Evolutionary conservation across 1,284 basidiomycete species (phyloP).

Genomic region (Coniferiporia weirii): DNA sequence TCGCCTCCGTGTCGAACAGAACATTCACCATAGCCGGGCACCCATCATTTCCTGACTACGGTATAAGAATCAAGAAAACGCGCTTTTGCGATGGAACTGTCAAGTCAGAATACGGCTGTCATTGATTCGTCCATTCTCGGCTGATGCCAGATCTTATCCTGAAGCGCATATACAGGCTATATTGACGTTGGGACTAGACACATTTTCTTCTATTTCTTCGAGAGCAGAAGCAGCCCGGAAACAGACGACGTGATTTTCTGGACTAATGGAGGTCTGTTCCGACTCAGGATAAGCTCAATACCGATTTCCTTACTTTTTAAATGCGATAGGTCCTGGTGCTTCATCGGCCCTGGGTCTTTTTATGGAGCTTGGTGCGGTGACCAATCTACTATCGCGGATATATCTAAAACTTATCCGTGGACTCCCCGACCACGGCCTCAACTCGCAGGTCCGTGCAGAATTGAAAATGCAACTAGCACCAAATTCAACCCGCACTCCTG

Average conservation of each 20-base stretch:
- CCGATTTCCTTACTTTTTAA: background rate
- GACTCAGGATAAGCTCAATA: background rate
- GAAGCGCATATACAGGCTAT: constrained; percentile 55
- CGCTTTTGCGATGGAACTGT: background rate
- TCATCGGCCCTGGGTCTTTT: constrained; percentile 60
- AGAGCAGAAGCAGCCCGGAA: constrained; percentile 62
- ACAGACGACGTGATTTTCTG: constrained; percentile 67
- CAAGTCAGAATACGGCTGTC: background rate
- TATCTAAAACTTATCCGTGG: no score
- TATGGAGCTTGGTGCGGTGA: constrained; percentile 61
- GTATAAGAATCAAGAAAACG: background rate
- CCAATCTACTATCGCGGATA: background rate
- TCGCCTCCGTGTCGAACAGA: background rate
- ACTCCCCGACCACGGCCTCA: no score
- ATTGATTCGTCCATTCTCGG: background rate
- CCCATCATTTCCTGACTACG: background rate
- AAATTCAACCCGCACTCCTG: constrained; percentile 58
- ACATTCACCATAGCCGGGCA: background rate
- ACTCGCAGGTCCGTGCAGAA: constrained; percentile 28
- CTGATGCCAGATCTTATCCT: background rate
- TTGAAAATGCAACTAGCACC: constrained; percentile 42
- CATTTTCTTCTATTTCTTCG: constrained; percentile 85
- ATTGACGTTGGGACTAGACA: constrained; percentile 60
- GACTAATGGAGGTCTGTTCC: constrained; percentile 55
- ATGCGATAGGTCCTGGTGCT: constrained; percentile 49